phyloP scores from a whole-genome alignment of 805 yeast species.

The Ogataea henricii region DNA sequence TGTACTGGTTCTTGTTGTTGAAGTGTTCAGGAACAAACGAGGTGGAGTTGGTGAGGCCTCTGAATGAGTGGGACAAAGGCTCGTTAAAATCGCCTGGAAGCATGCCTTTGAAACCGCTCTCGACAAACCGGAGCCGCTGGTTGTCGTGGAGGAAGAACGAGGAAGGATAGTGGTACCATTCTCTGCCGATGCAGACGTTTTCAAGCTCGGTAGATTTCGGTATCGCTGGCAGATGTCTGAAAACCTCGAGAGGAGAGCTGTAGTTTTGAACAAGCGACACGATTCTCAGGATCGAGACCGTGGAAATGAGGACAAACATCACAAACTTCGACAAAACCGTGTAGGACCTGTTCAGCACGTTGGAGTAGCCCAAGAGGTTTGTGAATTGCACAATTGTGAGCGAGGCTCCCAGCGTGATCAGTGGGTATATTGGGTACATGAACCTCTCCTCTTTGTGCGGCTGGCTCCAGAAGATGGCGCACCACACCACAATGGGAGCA shows the following conservation, averaged over 20 bases:
- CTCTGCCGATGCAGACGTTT: slow-evolving; percentile 87
- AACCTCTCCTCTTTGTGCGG: slow-evolving; percentile 96
- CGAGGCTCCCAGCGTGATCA: slow-evolving; percentile 65
- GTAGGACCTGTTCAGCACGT: slow-evolving; percentile 16
- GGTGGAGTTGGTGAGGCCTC: slow-evolving; percentile 37
- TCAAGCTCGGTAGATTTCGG: slow-evolving; percentile 24
- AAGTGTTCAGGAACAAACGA: slow-evolving; percentile 59
- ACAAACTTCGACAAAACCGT: slow-evolving; percentile 9
- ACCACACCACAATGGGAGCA: slow-evolving; percentile 67
- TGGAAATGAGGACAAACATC: slow-evolving; percentile 21
- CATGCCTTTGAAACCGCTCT: slow-evolving; percentile 81
- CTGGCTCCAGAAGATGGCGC: slow-evolving; percentile 62
- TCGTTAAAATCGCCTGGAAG: slow-evolving; percentile 84
- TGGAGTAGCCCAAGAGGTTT: slow-evolving; percentile 15
- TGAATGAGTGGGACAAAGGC: slow-evolving; percentile 20
- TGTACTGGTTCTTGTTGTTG: slow-evolving; percentile 75
- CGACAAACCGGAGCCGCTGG: slow-evolving; percentile 64
- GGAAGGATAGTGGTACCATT: slow-evolving; percentile 92
- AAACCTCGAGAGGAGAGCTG: slow-evolving; percentile 68
- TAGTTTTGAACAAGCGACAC: slow-evolving; percentile 65
- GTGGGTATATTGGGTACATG: slow-evolving; percentile 79
- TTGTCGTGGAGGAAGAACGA: slow-evolving; percentile 76
- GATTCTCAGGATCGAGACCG: slow-evolving; percentile 52
- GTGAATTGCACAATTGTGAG: slow-evolving; percentile 36
- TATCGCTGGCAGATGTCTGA: slow-evolving; percentile 41